Percentiles rank a stretch among this genome's conserved stretches.
Conservation (phyloP, 2,329 filamentous ascomycete species). For the Aspergillus japonicus region DNA sequence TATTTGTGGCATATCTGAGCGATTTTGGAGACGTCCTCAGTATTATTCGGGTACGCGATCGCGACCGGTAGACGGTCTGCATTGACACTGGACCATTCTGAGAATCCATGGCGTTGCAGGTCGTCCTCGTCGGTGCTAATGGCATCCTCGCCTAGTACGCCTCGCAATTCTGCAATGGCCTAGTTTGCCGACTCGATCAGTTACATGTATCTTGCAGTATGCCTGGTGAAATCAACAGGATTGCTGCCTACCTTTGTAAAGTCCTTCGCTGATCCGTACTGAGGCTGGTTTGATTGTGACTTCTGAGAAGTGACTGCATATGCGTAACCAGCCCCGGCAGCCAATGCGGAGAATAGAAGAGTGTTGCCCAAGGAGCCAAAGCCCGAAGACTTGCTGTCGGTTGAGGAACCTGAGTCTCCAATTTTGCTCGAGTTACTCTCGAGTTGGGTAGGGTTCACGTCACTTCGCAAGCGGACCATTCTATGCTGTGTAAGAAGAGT, state of each 20-base stretch:
- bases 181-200: constrained; percentile 27
- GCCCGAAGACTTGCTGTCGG: constrained; percentile 8
- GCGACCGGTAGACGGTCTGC: constrained; percentile 63
- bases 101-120: constrained; percentile 64
- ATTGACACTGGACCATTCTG: constrained; percentile 70
- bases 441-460: constrained; percentile 2
- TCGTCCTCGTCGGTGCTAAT: constrained; percentile 66
- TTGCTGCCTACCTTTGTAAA: constrained; percentile 38
- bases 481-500: constrained; percentile 1
- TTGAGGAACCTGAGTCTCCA: constrained; percentile 16
- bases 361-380: constrained; percentile 51
- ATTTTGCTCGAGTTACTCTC: constrained; percentile 15
- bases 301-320: constrained; percentile 46
- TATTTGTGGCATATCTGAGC: constrained; percentile 74
- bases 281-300: constrained; percentile 25
- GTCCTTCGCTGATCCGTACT: constrained; percentile 40
- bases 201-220: neutral
- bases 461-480: constrained; percentile 22
- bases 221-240: neutral
- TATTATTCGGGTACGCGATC: constrained; percentile 63
- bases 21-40: constrained; percentile 63
- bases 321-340: constrained; percentile 53
- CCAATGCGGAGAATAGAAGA: constrained; percentile 50
- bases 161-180: constrained; percentile 57
- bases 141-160: constrained; percentile 55